phyloP scores from a whole-genome alignment of 2,329 filamentous ascomycete species.

The Colletotrichum scovillei region DNA sequence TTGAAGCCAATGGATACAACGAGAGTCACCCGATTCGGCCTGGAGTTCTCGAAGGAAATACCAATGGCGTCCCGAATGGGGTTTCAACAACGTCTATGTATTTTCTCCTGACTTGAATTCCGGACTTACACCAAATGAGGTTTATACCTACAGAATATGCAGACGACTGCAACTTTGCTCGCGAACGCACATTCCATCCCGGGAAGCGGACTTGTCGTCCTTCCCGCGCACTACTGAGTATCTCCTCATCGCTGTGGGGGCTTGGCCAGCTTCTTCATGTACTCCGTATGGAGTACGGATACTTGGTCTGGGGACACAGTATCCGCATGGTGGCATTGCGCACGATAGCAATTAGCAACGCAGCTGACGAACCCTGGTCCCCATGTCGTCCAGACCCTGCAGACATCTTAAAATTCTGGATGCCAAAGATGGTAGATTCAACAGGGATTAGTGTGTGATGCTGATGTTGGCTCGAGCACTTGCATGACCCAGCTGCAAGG shows the following conservation, averaged over 20 bases:
- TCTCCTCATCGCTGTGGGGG: not conserved
- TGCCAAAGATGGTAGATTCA: constrained; percentile 25
- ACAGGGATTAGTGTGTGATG: constrained; percentile 32
- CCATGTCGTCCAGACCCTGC: constrained; percentile 35
- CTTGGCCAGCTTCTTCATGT: constrained; percentile 10
- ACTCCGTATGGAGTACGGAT: not conserved
- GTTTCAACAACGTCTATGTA: not conserved
- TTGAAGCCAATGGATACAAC: not conserved
- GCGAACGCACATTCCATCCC: constrained; percentile 12
- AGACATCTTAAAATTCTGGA: constrained; percentile 34
- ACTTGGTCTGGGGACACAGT: not conserved
- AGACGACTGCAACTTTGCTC: not conserved
- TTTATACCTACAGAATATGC: not conserved
- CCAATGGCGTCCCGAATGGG: not conserved
- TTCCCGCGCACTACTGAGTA: constrained; percentile 1
- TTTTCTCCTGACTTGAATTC: not conserved
- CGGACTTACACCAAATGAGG: not conserved
- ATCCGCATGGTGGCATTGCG: constrained; percentile 22
- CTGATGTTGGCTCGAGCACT: constrained; percentile 36
- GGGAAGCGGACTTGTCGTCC: constrained; percentile 6
- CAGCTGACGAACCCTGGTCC: constrained; percentile 21
- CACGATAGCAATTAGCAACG: constrained; percentile 21
- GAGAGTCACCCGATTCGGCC: not conserved
- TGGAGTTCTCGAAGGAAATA: not conserved
- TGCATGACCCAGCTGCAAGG: constrained; percentile 38